Percentiles rank a stretch among this genome's conserved stretches.
phyloP scores from a whole-genome alignment of 192 early-diverging fungal species.

The Borealophlyctis nickersoniae region DNA sequence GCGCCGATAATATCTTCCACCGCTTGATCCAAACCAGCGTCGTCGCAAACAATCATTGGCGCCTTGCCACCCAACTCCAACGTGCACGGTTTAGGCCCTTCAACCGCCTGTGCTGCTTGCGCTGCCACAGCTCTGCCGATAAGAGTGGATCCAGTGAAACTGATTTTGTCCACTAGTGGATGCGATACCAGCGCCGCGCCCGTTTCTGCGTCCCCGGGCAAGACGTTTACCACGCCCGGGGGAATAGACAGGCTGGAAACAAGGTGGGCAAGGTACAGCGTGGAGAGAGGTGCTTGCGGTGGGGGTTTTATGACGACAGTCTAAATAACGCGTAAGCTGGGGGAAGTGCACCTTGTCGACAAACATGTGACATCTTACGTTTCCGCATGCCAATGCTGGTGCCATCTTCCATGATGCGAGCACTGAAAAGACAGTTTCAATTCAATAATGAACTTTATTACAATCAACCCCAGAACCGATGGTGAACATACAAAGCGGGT shows the following conservation, averaged over 20 bases:
- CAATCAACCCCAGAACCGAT: slow-evolving; percentile 4
- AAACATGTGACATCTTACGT: slow-evolving; percentile 5
- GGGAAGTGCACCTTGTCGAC: no score
- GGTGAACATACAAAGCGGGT: slow-evolving; percentile 26
- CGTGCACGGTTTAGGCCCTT: slow-evolving; percentile 42
- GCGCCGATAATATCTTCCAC: slow-evolving; percentile 25
- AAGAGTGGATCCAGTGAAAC: slow-evolving; percentile 41
- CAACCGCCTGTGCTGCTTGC: slow-evolving; percentile 22
- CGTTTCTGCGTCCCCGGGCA: slow-evolving; percentile 35
- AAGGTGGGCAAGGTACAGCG: slow-evolving; percentile 35
- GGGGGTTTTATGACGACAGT: slow-evolving; percentile 17
- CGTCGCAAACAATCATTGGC: slow-evolving; percentile 45
- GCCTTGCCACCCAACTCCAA: slow-evolving; percentile 54
- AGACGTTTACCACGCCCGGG: slow-evolving; percentile 44
- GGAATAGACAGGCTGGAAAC: slow-evolving; percentile 35
- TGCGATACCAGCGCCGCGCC: slow-evolving; percentile 42
- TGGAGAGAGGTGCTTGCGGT: slow-evolving; percentile 33
- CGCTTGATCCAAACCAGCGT: slow-evolving; percentile 45
- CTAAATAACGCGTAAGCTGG: no score
- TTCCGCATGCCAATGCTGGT: slow-evolving; percentile 34
- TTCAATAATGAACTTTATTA: not conserved
- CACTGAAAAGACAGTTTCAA: slow-evolving; percentile 1
- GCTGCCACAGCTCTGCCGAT: slow-evolving; percentile 26
- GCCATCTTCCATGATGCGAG: slow-evolving; percentile 27
- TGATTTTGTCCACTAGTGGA: slow-evolving; percentile 27